phyloP scores from a whole-genome alignment of 345 rosid species.

The Sisymbrium irio region DNA sequence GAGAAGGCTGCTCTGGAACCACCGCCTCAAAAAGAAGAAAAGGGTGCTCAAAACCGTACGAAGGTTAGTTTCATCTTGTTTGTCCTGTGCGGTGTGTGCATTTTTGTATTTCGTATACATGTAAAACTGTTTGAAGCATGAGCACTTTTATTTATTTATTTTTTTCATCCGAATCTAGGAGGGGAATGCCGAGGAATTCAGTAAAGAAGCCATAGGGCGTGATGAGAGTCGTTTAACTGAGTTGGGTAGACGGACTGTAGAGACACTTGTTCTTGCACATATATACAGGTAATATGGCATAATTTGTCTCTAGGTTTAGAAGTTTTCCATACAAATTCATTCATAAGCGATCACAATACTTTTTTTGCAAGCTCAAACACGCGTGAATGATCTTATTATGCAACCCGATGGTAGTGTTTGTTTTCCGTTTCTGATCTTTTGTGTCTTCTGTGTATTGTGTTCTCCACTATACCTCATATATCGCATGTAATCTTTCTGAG shows the following conservation, averaged over 20 bases:
- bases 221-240: constrained; percentile 95
- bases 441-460: constrained; percentile 15
- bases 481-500: constrained; percentile 26
- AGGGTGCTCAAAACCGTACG: constrained; percentile 75
- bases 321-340: not conserved
- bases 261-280: constrained; percentile 84
- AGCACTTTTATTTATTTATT: not conserved
- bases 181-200: constrained; percentile 69
- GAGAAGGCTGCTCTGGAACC: constrained; percentile 86
- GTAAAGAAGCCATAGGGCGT: constrained; percentile 67
- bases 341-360: not conserved
- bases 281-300: constrained; percentile 66
- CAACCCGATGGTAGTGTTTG: constrained; percentile 10
- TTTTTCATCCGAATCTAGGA: constrained; percentile 48
- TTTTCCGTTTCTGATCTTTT: constrained; percentile 14
- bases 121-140: not conserved
- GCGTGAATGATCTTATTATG: constrained; percentile 10
- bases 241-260: constrained; percentile 85
- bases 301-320: not conserved
- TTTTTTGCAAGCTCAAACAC: constrained; percentile 1
- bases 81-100: not conserved
- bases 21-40: constrained; percentile 81
- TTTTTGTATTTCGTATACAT: not conserved
- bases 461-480: constrained; percentile 24
- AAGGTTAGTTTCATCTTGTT: constrained; percentile 50